phyloP scores from a whole-genome alignment of 2,329 filamentous ascomycete species.

The Neonectria sp. region DNA sequence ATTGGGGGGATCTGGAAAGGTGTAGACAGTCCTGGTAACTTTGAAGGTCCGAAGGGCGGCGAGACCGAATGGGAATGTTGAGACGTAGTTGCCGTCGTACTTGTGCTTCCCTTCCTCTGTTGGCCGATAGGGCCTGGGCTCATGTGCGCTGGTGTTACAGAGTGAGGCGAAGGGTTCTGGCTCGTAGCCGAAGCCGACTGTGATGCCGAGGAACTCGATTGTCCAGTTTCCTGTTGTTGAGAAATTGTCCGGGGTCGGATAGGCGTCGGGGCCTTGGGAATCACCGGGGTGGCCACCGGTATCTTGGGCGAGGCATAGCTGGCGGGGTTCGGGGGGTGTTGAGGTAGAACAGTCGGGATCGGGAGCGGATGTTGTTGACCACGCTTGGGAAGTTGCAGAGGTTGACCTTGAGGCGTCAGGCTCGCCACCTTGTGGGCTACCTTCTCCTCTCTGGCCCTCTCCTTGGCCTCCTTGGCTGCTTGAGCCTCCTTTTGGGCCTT shows the following conservation, averaged over 20 bases:
- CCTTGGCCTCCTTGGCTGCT: conserved; percentile 63
- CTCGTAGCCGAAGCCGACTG: conserved; percentile 70
- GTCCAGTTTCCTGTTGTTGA: conserved; percentile 83
- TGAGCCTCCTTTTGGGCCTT: conserved; percentile 73
- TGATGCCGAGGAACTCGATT: conserved; percentile 78
- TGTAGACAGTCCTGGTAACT: conserved; percentile 58
- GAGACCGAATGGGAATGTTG: conserved; percentile 66
- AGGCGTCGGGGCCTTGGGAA: conserved; percentile 87
- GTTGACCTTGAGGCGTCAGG: conserved; percentile 52
- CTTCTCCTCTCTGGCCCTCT: conserved; percentile 79
- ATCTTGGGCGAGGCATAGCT: conserved; percentile 84
- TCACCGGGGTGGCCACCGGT: conserved; percentile 81
- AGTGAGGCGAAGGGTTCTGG: conserved; percentile 72
- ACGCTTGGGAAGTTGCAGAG: conserved; percentile 56
- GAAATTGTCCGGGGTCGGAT: conserved; percentile 83
- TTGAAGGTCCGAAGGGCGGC: conserved; percentile 62
- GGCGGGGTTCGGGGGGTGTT: conserved; percentile 71
- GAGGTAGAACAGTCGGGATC: conserved; percentile 67
- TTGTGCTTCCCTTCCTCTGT: conserved; percentile 74
- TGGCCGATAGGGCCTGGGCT: conserved; percentile 76
- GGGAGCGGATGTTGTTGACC: conserved; percentile 57
- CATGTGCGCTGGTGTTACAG: conserved; percentile 74
- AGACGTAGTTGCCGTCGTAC: conserved; percentile 46
- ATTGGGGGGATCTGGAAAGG: conserved; percentile 70
- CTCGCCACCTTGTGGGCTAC: conserved; percentile 54